phyloP scores from a whole-genome alignment of 140 eudicot genomes.

The Ambrosia hybrid region DNA sequence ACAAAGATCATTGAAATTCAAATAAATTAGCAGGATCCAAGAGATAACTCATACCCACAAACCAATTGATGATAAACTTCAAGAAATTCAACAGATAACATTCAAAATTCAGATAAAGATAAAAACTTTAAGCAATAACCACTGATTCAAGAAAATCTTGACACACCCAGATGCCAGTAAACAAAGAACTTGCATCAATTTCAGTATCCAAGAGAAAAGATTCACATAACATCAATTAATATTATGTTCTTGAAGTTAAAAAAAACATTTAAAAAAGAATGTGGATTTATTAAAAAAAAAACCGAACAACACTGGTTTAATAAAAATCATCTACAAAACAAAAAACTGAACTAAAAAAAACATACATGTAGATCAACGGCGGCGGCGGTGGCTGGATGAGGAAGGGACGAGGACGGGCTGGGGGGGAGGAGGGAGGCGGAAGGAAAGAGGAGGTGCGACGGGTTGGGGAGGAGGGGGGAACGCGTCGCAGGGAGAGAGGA shows the following conservation, averaged over 20 bases:
- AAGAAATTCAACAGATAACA: conserved; percentile 13
- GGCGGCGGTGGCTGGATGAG: no score
- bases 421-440: no score
- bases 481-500: no score
- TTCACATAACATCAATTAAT: background rate
- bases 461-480: no score
- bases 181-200: no score
- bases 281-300: no score
- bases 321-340: no score
- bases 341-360: no score
- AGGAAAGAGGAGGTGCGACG: no score
- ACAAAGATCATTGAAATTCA: background rate
- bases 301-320: no score
- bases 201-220: conserved; percentile 1
- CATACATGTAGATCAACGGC: no score
- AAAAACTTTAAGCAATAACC: background rate
- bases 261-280: conserved; percentile 5
- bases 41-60: conserved; percentile 16
- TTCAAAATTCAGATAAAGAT: conserved; percentile 11
- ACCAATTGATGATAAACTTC: conserved; percentile 17
- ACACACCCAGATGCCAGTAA: conserved; percentile 16
- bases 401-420: no score
- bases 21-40: conserved; percentile 14
- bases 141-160: conserved; percentile 7
- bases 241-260: conserved; percentile 10